Base-by-base conservation (phyloP, 1,139 yeast genomes). In the Geotrichum candidum region DNA sequence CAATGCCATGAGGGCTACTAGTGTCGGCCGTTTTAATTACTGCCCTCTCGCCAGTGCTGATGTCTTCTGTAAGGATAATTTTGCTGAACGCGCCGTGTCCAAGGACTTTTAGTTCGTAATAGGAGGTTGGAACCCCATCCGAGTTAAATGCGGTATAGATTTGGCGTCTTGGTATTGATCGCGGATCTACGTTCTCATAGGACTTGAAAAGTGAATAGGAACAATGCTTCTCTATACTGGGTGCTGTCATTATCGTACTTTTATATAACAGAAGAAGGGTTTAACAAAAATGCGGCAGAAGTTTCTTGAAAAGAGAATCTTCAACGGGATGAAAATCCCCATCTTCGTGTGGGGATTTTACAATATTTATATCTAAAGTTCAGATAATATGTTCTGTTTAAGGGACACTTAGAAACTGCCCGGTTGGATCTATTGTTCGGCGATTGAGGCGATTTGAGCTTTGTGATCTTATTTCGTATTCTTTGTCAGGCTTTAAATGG, bases 1-100 rank as follows among this genome's bases (percentile, higher is more conserved):
- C 90, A 64, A 90, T 75, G 54, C 88, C 80, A 74, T 1, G 81
- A 76, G 55, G 51, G 63, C 53, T 56, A 13, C 65, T 66, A 18
- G 76, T 66, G 31, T 70, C 67, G 18, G 76, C 74, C 50, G 75
- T 68, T 64, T 76, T 76, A 45, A 78, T 72, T 3, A 81, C 81
- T 9, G 75, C 78, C 64, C 62, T 77, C 66, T 63, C 63, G 15
- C 71, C 67, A 1, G 76, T 73, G 33, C 68, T 57, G 18, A 41
- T 41, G 48, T 41, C 18, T 15, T 41, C 48, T 5, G 77, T 80
- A 46, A 77, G 68, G 7, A 77, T 70, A 15, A 77, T 80, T 38
- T 72, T 68, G 38, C 76, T 70, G 65, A 77, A 77, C 15, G 79
- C 76, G 3, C 80, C 80, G 25, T 73, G 68, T 1, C 80, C 80